A percentile compares a stretch with the other conserved stretches of the same genome.
Evolutionary conservation across 495 filamentous ascomycete species (phyloP).

Genomic region (Tuber borchii): DNA sequence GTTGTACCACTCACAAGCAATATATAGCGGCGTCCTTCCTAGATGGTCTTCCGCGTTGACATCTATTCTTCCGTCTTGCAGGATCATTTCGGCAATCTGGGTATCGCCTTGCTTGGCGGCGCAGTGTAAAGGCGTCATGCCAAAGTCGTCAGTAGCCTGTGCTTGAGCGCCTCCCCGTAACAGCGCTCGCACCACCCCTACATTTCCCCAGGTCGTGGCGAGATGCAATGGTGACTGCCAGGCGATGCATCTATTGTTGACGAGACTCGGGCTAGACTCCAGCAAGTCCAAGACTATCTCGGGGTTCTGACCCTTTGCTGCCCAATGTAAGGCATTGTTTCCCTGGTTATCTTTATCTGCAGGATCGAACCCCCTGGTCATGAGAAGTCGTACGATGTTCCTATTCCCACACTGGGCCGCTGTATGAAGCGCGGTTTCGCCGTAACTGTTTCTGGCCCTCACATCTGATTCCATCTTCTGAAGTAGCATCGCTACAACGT

Average conservation of each 20-base stretch:
- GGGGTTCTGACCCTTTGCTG: constrained; percentile 24
- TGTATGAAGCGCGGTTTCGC: constrained; percentile 17
- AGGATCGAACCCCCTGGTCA: constrained; percentile 16
- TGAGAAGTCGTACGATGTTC: constrained; percentile 22
- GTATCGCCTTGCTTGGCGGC: constrained; percentile 1
- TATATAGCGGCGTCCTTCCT: constrained; percentile 12
- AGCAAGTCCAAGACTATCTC: constrained; percentile 17
- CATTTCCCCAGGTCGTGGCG: background rate
- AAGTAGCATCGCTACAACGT: background rate
- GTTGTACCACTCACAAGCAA: background rate
- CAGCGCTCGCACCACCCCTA: background rate
- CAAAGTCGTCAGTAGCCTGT: background rate
- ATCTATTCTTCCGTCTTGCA: background rate
- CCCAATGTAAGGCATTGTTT: constrained; percentile 32
- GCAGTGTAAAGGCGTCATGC: constrained; percentile 2
- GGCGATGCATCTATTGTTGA: background rate
- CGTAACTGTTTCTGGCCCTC: background rate
- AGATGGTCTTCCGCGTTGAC: constrained; percentile 3
- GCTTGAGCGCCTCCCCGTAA: background rate
- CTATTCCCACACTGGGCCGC: constrained; percentile 26
- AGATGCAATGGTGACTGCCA: background rate
- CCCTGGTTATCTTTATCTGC: constrained; percentile 26
- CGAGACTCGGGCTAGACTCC: background rate
- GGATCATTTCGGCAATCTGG: background rate
- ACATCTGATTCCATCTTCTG: background rate